A percentile compares a stretch with the other conserved stretches of the same genome.
These are phyloP conservation scores for Botrytis fragariae DNA, from an alignment of 2,329 filamentous ascomycete species.

Conservation along the genomic window DNA sequence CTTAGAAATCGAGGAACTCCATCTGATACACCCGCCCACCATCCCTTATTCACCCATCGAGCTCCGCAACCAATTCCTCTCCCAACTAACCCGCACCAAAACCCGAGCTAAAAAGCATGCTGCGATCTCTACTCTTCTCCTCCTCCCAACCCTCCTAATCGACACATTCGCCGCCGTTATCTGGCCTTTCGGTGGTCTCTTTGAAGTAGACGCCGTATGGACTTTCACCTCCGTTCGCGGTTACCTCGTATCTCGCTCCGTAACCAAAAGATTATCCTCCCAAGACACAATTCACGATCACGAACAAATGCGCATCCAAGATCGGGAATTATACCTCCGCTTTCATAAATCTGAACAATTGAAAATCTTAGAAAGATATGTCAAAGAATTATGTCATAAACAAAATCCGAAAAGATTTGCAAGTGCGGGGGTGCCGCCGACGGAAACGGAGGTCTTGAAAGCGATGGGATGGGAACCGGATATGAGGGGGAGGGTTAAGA, in stretches of 20 bases:
- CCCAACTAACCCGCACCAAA: neutral
- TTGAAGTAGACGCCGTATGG: constrained; percentile 39
- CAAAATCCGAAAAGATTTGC: constrained; percentile 19
- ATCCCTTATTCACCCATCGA: neutral
- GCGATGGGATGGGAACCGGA: constrained; percentile 22
- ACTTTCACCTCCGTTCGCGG: constrained; percentile 33
- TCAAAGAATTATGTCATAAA: constrained; percentile 7
- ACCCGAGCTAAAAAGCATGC: neutral
- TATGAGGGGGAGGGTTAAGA: constrained; percentile 16
- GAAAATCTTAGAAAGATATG: neutral
- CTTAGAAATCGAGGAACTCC: constrained; percentile 10
- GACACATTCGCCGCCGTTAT: constrained; percentile 32
- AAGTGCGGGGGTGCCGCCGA: constrained; percentile 22
- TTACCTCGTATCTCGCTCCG: constrained; percentile 16
- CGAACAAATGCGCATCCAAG: neutral
- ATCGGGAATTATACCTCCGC: neutral
- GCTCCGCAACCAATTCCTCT: neutral
- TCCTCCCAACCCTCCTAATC: constrained; percentile 14
- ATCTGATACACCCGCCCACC: neutral
- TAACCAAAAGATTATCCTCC: neutral
- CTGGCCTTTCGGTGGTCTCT: constrained; percentile 38
- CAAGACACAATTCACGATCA: neutral
- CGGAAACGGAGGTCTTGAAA: constrained; percentile 20
- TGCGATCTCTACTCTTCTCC: constrained; percentile 1
- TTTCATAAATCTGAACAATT: neutral